phyloP scores from a whole-genome alignment of 495 filamentous ascomycete species.

The Penicillium robsamsonii region DNA sequence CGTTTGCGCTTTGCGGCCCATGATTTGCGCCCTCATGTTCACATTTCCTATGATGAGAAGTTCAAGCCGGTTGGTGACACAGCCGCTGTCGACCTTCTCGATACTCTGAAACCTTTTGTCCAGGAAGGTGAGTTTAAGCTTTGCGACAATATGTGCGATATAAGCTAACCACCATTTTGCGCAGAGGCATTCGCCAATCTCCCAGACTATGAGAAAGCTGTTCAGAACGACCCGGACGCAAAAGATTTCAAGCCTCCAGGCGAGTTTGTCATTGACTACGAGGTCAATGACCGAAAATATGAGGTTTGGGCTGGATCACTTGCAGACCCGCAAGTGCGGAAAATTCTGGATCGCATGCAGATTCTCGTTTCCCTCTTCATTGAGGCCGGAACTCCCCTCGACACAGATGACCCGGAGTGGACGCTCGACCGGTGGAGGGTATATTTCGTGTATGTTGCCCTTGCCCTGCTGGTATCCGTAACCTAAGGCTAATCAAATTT shows the following conservation, averaged over 20 bases:
- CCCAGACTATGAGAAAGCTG: conserved; percentile 56
- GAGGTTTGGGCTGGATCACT: conserved; percentile 63
- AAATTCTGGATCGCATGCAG: conserved; percentile 73
- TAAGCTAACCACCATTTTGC: conserved; percentile 1
- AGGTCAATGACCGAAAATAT: conserved; percentile 47
- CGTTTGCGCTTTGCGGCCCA: conserved; percentile 75
- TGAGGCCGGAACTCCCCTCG: conserved; percentile 76
- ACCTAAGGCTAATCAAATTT: conserved; percentile 6
- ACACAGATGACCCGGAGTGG: conserved; percentile 71
- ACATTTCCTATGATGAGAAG: conserved; percentile 69
- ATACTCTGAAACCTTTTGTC: conserved; percentile 63
- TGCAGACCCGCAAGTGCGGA: conserved; percentile 55
- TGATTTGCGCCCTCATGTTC: conserved; percentile 73
- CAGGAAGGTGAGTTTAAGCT: conserved; percentile 54
- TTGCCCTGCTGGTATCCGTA: not conserved
- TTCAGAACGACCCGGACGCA: conserved; percentile 51
- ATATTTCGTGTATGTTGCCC: conserved; percentile 63
- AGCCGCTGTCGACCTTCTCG: conserved; percentile 63
- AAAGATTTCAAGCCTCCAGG: conserved; percentile 63
- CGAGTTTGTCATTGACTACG: conserved; percentile 52
- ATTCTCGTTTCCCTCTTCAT: conserved; percentile 85
- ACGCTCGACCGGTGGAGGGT: conserved; percentile 79
- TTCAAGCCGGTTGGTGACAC: conserved; percentile 71
- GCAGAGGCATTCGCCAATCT: conserved; percentile 62
- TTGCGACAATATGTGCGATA: not conserved